Conservation (phyloP, 495 filamentous ascomycete species). For the Polyplosphaeria fusca region DNA sequence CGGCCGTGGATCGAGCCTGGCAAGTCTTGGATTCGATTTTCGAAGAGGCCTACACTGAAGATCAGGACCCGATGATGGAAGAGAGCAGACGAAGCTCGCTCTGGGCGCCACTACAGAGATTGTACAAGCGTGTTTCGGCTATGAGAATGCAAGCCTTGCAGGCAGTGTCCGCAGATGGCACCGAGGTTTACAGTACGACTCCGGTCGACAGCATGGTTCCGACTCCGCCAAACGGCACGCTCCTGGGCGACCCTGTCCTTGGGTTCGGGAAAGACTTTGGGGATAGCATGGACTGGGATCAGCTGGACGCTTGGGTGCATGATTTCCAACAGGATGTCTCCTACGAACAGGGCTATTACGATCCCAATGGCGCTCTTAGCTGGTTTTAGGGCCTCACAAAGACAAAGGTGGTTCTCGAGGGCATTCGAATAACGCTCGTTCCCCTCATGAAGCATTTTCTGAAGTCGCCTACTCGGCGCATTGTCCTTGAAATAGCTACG, state of each 20-base stretch:
- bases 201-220: neutral
- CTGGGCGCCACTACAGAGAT: neutral
- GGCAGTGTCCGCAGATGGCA: neutral
- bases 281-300: neutral
- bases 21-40: conserved; percentile 15
- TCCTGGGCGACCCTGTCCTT: neutral
- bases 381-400: too few species aligned
- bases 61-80: neutral
- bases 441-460: too few species aligned
- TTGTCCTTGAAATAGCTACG: too few species aligned
- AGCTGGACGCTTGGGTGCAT: neutral
- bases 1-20: conserved; percentile 23
- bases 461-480: too few species aligned
- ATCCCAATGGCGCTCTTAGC: too few species aligned
- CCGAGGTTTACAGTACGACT: neutral
- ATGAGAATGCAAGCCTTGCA: neutral
- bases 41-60: neutral
- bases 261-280: neutral
- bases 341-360: too few species aligned
- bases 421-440: too few species aligned
- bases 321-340: too few species aligned
- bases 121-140: neutral
- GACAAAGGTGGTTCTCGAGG: too few species aligned
- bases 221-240: neutral
- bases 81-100: neutral